Evolutionary conservation across 306 rosid species (phyloP).

Genomic region (Castanopsis chinensis): DNA sequence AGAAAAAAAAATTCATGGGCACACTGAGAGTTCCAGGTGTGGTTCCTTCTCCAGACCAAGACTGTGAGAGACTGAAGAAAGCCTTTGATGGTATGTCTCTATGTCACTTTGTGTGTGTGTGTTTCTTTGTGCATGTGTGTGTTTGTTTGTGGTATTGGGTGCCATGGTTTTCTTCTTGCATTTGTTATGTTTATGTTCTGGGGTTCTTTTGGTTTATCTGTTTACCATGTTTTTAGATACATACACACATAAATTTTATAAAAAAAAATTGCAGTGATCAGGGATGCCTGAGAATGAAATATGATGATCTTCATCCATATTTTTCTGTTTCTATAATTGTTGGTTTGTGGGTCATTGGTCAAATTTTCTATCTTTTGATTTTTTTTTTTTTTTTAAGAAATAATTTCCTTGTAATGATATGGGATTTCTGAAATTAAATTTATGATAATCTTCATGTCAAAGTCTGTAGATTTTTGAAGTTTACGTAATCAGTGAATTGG

Average conservation of each 20-base stretch:
- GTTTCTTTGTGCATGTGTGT: too few species aligned
- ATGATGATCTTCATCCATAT: too few species aligned
- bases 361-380: too few species aligned
- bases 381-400: too few species aligned
- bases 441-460: too few species aligned
- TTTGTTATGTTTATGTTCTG: too few species aligned
- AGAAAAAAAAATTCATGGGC: constrained; percentile 37
- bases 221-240: not conserved
- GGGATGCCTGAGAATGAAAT: too few species aligned
- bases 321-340: not conserved
- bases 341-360: not conserved
- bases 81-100: constrained; percentile 66
- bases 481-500: too few species aligned
- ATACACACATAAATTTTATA: too few species aligned
- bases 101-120: constrained; percentile 2
- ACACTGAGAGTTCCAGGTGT: constrained; percentile 62
- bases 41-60: constrained; percentile 73
- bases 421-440: too few species aligned
- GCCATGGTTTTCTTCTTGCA: not conserved
- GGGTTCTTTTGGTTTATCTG: not conserved
- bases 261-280: not conserved
- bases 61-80: constrained; percentile 57
- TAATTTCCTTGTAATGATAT: too few species aligned
- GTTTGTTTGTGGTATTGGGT: not conserved
- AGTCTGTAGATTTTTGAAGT: too few species aligned